Evolutionary conservation across 768 basidiomycete genomes (phyloP), one percentile per base, ranked within the genome.

Genomic region (Xerocomellus chrysenteron): DNA sequence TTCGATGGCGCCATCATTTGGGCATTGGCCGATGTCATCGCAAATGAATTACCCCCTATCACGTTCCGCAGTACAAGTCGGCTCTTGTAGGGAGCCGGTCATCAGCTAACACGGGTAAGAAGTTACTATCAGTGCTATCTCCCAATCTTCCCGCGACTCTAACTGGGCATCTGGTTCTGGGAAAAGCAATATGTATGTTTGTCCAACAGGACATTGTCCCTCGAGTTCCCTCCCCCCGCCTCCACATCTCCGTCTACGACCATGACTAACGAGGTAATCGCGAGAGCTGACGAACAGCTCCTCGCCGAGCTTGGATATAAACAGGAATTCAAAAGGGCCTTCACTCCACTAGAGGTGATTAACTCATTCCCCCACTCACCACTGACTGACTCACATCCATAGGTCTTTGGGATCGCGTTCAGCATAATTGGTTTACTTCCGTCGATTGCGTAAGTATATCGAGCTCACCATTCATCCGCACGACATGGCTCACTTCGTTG

Each of bases 371-470:
- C 14, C 19, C 19, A 17, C 39, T 5, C 2, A 28, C 21, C 16
- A 16, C 35, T 40, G n/a, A 60, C 42, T 4, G 21, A 14, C 11
- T 37, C 10, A 0, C 63, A 65, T 39, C 43, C 69, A 28, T 63
- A 89, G 84, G 82, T 88, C 7, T 89, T 89, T 59, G 87, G 88
- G 0, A 73, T 88, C 36, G 81, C 83, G 0, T 89, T 89, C 66
- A 85, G 83, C 1, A 83, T 89, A 56, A 86, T 89, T 50, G 87
- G 88, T 0, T 67, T 89, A 12, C 79, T 87, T 11, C 86, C 81
- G 14, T 82, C 87, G 0, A 86, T 88, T 33, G 82, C 85, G 69
- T 83, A 55, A 28, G 79, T 73, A 3, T 39, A 77, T 78, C 3
- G 5, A 42, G 32, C 16, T 3, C 50, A 47, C 11, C 32, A 3